A percentile compares a stretch with the other conserved stretches of the same genome.
phyloP scores from a whole-genome alignment of 108 stramenopile species.

The Poteriospumella lacustris region DNA sequence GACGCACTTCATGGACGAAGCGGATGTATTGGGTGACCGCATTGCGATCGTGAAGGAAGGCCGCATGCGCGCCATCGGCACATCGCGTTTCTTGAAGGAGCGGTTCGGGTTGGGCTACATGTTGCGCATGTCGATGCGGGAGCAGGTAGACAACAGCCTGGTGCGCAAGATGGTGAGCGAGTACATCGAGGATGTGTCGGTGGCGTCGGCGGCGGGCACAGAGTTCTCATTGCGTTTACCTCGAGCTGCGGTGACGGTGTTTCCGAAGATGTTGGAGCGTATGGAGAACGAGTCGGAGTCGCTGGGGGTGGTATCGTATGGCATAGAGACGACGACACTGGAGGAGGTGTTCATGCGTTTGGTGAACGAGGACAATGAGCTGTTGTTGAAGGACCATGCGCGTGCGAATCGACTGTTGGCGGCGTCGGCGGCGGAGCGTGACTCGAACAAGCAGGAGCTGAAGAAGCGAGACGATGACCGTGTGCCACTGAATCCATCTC shows the following conservation, averaged over 20 bases:
- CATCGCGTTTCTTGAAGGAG: slow-evolving; percentile 15
- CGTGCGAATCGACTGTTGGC: slow-evolving; percentile 13
- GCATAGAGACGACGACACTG: slow-evolving; percentile 26
- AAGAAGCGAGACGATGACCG: not conserved
- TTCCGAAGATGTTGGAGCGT: slow-evolving; percentile 15
- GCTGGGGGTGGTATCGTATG: slow-evolving; percentile 10
- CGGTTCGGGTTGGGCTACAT: slow-evolving; percentile 22
- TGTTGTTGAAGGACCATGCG: not conserved
- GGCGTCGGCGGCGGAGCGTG: slow-evolving; percentile 15
- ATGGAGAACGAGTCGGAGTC: not conserved
- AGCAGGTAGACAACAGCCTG: not conserved
- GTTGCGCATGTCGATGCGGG: not conserved
- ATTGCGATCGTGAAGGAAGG: slow-evolving; percentile 31
- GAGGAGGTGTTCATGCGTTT: slow-evolving; percentile 28
- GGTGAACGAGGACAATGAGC: slow-evolving; percentile 27
- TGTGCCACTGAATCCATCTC: not conserved
- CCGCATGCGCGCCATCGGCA: not conserved
- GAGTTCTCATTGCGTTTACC: slow-evolving; percentile 23
- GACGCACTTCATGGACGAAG: slow-evolving; percentile 30
- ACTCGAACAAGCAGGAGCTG: not conserved
- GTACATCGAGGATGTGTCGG: not conserved
- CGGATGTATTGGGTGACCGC: slow-evolving; percentile 22
- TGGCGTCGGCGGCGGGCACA: slow-evolving; percentile 10
- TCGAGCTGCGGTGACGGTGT: not conserved
- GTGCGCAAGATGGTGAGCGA: not conserved